Evolutionary conservation across 345 rosid genomes (phyloP).

Genomic region (Zanthoxylum bungeanum): DNA sequence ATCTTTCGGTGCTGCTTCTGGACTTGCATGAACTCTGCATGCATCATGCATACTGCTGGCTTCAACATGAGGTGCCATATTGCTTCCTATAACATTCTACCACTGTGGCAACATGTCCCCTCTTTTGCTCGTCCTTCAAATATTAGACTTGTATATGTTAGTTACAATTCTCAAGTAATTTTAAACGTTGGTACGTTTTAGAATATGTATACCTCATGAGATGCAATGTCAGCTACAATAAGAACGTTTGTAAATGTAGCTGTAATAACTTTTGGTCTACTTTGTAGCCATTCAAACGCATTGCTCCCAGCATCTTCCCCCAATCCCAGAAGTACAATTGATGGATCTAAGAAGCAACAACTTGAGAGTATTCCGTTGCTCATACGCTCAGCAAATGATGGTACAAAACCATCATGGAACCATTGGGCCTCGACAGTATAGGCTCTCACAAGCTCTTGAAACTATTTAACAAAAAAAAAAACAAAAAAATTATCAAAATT

Average conservation of each 20-base stretch:
- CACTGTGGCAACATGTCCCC: constrained; percentile 9
- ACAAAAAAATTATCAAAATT: too few relatives aligned
- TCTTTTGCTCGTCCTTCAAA: constrained; percentile 10
- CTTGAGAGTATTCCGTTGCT: not conserved
- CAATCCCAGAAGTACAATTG: not conserved
- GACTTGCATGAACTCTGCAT: too few relatives aligned
- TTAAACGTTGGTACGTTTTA: too few relatives aligned
- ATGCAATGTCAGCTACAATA: not conserved
- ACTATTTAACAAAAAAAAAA: not conserved
- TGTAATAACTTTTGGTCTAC: not conserved
- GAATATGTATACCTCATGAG: not conserved
- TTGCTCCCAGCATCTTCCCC: not conserved
- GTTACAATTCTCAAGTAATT: too few relatives aligned
- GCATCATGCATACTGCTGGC: too few relatives aligned
- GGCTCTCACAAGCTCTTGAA: not conserved
- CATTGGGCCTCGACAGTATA: not conserved
- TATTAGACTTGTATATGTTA: too few relatives aligned
- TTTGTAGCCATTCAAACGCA: not conserved
- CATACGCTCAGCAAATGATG: not conserved
- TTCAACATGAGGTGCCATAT: too few relatives aligned
- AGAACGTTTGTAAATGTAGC: not conserved
- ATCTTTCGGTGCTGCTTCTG: too few relatives aligned
- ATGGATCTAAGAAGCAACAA: not conserved
- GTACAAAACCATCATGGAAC: not conserved
- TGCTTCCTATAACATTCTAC: constrained; percentile 17